These are phyloP conservation scores for Phytomonas francai DNA, from an alignment of 208 protist species.

Conservation along the genomic window DNA sequence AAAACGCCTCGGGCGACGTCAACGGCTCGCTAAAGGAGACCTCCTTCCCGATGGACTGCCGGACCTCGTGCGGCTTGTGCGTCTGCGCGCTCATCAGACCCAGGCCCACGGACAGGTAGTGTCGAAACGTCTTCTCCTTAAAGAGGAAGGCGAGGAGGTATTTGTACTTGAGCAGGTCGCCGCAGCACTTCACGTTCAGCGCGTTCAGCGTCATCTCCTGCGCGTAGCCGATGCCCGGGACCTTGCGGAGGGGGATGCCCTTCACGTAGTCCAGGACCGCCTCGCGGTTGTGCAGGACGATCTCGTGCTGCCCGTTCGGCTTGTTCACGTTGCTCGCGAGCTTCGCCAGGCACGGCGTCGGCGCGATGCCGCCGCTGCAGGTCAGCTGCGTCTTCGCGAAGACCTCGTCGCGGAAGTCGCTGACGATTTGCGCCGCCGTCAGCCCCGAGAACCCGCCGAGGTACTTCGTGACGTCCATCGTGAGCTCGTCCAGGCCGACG, in stretches of 20 bases:
- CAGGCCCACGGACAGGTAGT: slow-evolving; percentile 69
- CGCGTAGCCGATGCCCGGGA: slow-evolving; percentile 78
- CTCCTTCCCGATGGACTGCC: slow-evolving; percentile 77
- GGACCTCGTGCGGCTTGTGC: slow-evolving; percentile 30
- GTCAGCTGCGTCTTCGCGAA: slow-evolving; percentile 73
- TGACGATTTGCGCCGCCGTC: slow-evolving; percentile 52
- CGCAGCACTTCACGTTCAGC: slow-evolving; percentile 70
- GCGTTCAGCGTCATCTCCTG: slow-evolving; percentile 60
- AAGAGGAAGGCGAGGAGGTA: slow-evolving; percentile 72
- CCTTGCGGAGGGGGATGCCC: slow-evolving; percentile 62
- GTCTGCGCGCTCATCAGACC: slow-evolving; percentile 51
- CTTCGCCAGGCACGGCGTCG: slow-evolving; percentile 83
- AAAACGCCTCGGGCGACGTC: slow-evolving; percentile 39
- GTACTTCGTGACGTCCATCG: slow-evolving; percentile 80
- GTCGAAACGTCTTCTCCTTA: slow-evolving; percentile 59
- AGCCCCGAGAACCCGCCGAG: slow-evolving; percentile 35
- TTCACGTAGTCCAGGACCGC: slow-evolving; percentile 73
- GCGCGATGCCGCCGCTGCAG: slow-evolving; percentile 79
- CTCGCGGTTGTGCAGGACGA: slow-evolving; percentile 62
- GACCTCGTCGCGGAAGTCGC: slow-evolving; percentile 77
- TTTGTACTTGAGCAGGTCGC: slow-evolving; percentile 58
- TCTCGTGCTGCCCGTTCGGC: slow-evolving; percentile 91
- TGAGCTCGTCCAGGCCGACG: slow-evolving; percentile 79
- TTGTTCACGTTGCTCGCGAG: slow-evolving; percentile 92
- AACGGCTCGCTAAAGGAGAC: slow-evolving; percentile 59